Percentiles rank a stretch among this genome's conserved stretches.
These are phyloP conservation scores for Tilletia walkeri DNA, from an alignment of 1,284 basidiomycete species.

Conservation along the genomic window DNA sequence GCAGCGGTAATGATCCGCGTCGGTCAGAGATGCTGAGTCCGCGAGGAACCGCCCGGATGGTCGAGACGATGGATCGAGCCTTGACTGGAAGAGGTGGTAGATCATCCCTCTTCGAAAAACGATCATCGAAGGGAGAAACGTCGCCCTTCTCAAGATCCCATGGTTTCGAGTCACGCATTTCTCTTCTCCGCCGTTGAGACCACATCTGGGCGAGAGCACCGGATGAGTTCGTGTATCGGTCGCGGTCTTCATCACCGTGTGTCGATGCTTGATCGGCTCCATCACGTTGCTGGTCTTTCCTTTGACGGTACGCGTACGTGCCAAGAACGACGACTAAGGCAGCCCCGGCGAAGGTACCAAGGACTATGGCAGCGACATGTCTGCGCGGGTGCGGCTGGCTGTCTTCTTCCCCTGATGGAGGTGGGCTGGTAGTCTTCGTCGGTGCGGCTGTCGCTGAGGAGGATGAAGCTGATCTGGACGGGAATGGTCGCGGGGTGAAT, in stretches of 20 bases:
- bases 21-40: background rate
- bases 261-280: background rate
- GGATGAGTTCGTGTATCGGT: background rate
- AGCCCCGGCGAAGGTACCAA: constrained; percentile 2
- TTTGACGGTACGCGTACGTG: background rate
- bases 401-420: background rate
- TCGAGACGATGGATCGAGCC: background rate
- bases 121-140: background rate
- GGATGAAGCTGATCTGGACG: background rate
- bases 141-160: background rate
- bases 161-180: too few species aligned
- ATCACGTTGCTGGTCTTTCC: background rate
- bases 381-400: background rate
- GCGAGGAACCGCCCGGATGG: background rate
- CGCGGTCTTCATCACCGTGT: background rate
- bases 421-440: background rate
- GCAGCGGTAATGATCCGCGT: background rate
- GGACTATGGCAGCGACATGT: constrained; percentile 2
- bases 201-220: background rate
- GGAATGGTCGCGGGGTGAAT: background rate
- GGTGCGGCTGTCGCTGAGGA: background rate
- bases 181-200: background rate
- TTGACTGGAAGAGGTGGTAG: background rate
- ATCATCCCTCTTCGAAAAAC: background rate
- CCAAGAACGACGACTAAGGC: background rate